These are phyloP conservation scores for Ustilago loliicola DNA, from an alignment of 1,284 basidiomycete species.

Conservation along the genomic window DNA sequence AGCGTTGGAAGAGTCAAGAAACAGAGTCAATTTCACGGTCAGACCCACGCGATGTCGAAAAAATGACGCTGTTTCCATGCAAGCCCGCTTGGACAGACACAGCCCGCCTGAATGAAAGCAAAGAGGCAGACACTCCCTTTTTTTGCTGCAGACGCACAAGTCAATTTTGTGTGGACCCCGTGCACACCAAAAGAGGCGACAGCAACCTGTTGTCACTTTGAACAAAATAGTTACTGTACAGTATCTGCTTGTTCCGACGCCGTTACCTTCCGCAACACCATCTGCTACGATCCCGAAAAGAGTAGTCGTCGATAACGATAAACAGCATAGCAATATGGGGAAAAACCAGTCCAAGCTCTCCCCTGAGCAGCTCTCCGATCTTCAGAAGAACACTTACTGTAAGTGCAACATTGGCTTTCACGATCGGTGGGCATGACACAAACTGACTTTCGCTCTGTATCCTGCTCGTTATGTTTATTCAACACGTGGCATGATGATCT, in stretches of 20 bases:
- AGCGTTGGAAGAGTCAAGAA: neutral
- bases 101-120: no score
- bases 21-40: neutral
- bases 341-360: constrained; percentile 97
- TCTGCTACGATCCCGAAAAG: neutral
- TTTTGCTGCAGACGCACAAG: neutral
- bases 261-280: constrained; percentile 12
- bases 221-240: constrained; percentile 1
- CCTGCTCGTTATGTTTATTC: neutral
- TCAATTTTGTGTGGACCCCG: constrained; percentile 18
- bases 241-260: neutral
- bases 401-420: constrained; percentile 68
- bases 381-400: constrained; percentile 99
- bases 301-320: constrained; percentile 5
- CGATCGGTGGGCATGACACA: neutral
- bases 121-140: no score
- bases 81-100: neutral
- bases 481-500: neutral
- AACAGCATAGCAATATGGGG: constrained; percentile 75
- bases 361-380: constrained; percentile 91
- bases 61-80: constrained; percentile 3
- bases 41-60: constrained; percentile 2
- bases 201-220: constrained; percentile 2
- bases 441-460: constrained; percentile 22
- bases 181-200: constrained; percentile 10